These are phyloP conservation scores for Hanseniaspora clermontiae DNA, from an alignment of 805 yeast species.

Conservation along the genomic window DNA sequence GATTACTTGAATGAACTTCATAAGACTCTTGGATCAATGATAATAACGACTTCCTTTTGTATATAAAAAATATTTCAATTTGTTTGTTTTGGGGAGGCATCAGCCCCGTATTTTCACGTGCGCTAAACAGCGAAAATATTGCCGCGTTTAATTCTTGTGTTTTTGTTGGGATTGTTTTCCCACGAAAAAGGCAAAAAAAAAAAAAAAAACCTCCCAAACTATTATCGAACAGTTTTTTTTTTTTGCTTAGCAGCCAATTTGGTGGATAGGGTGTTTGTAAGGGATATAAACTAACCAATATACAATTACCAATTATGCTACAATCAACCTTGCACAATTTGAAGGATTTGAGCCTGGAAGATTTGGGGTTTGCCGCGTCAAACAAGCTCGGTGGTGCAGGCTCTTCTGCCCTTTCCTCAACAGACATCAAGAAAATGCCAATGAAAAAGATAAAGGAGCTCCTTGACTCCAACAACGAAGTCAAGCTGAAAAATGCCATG, in stretches of 20 bases:
- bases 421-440: conserved; percentile 30
- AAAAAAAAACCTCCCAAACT: too few species aligned
- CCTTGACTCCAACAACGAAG: conserved; percentile 54
- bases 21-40: background rate
- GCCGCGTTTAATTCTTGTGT: too few species aligned
- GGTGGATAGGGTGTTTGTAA: too few species aligned
- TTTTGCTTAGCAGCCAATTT: too few species aligned
- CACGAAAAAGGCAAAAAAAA: too few species aligned
- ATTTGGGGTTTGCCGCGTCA: conserved; percentile 62
- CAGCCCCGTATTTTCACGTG: too few species aligned
- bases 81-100: too few species aligned
- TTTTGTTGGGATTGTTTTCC: too few species aligned
- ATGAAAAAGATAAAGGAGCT: conserved; percentile 53
- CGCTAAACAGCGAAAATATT: too few species aligned
- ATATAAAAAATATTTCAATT: background rate
- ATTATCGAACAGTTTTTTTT: too few species aligned
- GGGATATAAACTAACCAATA: background rate
- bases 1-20: background rate
- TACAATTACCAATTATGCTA: background rate
- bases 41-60: background rate
- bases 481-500: conserved; percentile 51
- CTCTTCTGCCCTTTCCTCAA: conserved; percentile 2
- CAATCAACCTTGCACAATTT: conserved; percentile 65
- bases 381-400: conserved; percentile 35
- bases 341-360: conserved; percentile 63